These are phyloP conservation scores for Colletotrichum sp. DNA, from an alignment of 2,329 filamentous ascomycete species.

Conservation along the genomic window DNA sequence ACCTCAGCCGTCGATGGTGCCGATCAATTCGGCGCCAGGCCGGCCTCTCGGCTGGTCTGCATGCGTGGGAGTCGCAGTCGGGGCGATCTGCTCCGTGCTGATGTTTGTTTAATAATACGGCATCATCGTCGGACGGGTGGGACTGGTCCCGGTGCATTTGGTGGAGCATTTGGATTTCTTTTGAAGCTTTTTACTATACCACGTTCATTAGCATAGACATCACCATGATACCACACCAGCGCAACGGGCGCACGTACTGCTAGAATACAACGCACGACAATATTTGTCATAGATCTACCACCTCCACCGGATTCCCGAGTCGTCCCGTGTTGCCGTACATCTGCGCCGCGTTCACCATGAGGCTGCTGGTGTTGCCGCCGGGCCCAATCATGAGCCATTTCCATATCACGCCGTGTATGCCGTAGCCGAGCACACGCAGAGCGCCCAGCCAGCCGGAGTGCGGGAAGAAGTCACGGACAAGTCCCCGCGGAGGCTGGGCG, in stretches of 20 bases:
- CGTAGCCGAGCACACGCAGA: constrained; percentile 47
- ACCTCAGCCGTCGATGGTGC: background rate
- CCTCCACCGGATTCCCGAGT: constrained; percentile 43
- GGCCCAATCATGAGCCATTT: constrained; percentile 62
- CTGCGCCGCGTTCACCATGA: constrained; percentile 64
- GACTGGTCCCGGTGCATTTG: constrained; percentile 10
- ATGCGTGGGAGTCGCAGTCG: constrained; percentile 1
- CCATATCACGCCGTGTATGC: constrained; percentile 54
- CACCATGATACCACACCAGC: constrained; percentile 21
- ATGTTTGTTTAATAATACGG: background rate
- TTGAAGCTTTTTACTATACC: background rate
- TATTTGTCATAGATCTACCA: constrained; percentile 35
- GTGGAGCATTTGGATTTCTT: constrained; percentile 6
- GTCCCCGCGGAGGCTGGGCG: constrained; percentile 44
- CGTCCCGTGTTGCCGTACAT: constrained; percentile 59
- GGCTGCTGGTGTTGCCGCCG: constrained; percentile 50
- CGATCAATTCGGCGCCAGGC: constrained; percentile 1
- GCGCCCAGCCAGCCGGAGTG: constrained; percentile 51
- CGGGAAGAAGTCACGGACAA: constrained; percentile 51
- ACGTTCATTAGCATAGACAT: constrained; percentile 21
- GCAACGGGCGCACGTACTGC: constrained; percentile 18
- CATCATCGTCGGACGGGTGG: background rate
- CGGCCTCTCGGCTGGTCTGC: background rate
- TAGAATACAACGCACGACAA: background rate
- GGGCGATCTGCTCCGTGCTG: background rate